Percentiles rank a stretch among this genome's conserved stretches.
Conservation (phyloP, 2,329 filamentous ascomycete species). For the Fusarium heterosporum region DNA sequence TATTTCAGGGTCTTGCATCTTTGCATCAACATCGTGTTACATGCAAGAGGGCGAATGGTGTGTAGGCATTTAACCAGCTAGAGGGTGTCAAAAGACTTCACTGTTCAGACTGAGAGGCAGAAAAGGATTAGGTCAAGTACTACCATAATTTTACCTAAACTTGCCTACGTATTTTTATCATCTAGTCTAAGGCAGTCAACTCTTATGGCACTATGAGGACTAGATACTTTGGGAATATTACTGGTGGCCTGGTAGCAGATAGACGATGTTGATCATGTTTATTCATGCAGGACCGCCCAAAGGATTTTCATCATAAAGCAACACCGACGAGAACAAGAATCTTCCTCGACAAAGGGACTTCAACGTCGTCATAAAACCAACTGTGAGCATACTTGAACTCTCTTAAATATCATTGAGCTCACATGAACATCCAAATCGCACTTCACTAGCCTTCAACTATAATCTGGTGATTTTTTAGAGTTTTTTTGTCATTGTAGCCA, state of each 20-base stretch:
- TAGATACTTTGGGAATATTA: not conserved
- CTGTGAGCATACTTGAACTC: not conserved
- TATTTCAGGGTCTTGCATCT: slow-evolving; percentile 27
- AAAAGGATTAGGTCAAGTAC: too few relatives aligned
- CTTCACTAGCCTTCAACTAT: not conserved
- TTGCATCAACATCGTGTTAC: slow-evolving; percentile 5
- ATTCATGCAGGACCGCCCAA: slow-evolving; percentile 2
- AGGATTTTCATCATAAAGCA: slow-evolving; percentile 20
- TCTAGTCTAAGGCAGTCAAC: too few relatives aligned
- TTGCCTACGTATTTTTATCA: too few relatives aligned
- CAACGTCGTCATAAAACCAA: not conserved
- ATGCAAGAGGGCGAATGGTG: not conserved
- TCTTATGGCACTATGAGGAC: too few relatives aligned
- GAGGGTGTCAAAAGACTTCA: too few relatives aligned
- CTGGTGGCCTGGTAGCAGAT: not conserved
- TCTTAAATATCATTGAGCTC: not conserved
- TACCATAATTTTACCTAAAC: too few relatives aligned
- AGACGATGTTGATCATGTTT: not conserved
- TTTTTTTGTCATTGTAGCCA: slow-evolving; percentile 2
- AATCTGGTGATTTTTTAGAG: not conserved
- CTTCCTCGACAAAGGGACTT: not conserved
- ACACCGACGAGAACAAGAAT: slow-evolving; percentile 8
- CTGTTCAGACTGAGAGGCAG: too few relatives aligned
- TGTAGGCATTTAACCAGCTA: not conserved
- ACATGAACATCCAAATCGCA: not conserved